Evolutionary conservation across 2,329 filamentous ascomycete species (phyloP).

Genomic region (Neopestalotiopsis sp.): DNA sequence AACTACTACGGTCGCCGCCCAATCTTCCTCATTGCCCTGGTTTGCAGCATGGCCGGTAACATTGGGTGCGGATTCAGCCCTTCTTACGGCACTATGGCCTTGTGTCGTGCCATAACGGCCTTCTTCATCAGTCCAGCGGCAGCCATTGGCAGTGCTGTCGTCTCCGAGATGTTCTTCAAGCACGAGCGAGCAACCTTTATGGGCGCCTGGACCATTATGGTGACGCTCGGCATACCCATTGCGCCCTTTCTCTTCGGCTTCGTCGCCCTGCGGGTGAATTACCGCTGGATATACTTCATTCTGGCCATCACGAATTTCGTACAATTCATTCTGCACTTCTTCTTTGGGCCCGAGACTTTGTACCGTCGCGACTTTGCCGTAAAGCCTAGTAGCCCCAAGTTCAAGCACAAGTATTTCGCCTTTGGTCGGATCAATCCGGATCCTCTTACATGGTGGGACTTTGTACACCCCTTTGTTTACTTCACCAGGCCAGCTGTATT

Average conservation of each 20-base stretch:
- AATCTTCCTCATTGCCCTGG: slow-evolving; percentile 56
- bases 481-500: slow-evolving; percentile 51
- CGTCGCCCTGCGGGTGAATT: slow-evolving; percentile 57
- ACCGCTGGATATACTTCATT: slow-evolving; percentile 65
- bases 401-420: slow-evolving; percentile 50
- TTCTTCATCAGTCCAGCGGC: slow-evolving; percentile 63
- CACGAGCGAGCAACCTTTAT: slow-evolving; percentile 59
- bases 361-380: slow-evolving; percentile 48
- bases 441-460: slow-evolving; percentile 54
- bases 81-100: slow-evolving; percentile 54
- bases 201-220: slow-evolving; percentile 59
- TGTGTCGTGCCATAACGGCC: slow-evolving; percentile 56
- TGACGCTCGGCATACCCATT: slow-evolving; percentile 33
- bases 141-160: slow-evolving; percentile 62
- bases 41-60: slow-evolving; percentile 54
- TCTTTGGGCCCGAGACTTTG: slow-evolving; percentile 60
- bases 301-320: slow-evolving; percentile 62
- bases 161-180: slow-evolving; percentile 63
- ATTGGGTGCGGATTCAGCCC: slow-evolving; percentile 57
- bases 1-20: slow-evolving; percentile 59
- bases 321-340: slow-evolving; percentile 62
- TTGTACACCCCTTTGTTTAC: slow-evolving; percentile 53
- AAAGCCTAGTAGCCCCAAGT: slow-evolving; percentile 40
- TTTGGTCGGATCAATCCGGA: slow-evolving; percentile 57
- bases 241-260: slow-evolving; percentile 46